Conservation (phyloP, 768 basidiomycete species). For the Lentinula sp. region DNA sequence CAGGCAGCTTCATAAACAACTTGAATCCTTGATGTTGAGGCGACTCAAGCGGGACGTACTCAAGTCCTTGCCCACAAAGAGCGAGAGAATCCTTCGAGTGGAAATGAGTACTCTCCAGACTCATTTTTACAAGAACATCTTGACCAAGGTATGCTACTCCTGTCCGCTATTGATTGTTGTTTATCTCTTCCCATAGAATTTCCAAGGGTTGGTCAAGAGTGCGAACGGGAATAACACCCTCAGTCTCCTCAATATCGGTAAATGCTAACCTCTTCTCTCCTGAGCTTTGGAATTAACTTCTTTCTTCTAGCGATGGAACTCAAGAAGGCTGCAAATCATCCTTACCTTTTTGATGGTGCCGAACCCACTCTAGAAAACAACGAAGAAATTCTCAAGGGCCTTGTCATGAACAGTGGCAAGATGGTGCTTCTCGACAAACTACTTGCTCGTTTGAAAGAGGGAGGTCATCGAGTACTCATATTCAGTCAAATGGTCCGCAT, state of each 20-base stretch:
- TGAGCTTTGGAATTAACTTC: constrained; percentile 4
- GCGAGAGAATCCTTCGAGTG: constrained; percentile 93
- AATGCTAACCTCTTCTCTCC: constrained; percentile 14
- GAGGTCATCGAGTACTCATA: constrained; percentile 95
- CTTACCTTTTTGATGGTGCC: constrained; percentile 95
- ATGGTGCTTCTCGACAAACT: constrained; percentile 98
- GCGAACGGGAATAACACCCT: constrained; percentile 87
- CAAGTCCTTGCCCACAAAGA: constrained; percentile 94
- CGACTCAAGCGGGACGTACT: constrained; percentile 95
- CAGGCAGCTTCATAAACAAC: constrained; percentile 89
- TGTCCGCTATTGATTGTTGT: constrained; percentile 1
- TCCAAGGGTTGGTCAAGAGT: constrained; percentile 85
- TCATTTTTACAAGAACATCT: constrained; percentile 97
- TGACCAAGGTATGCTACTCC: constrained; percentile 63
- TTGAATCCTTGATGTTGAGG: constrained; percentile 91
- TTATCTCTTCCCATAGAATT: constrained; percentile 55
- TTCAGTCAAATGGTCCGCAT: constrained; percentile 99
- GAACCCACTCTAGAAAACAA: constrained; percentile 54
- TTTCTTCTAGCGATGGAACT: constrained; percentile 81
- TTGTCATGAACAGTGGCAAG: constrained; percentile 98
- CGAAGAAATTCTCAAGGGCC: constrained; percentile 89
- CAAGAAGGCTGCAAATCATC: constrained; percentile 98
- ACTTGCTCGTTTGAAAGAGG: constrained; percentile 79
- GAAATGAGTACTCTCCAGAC: constrained; percentile 97
- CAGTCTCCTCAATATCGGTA: constrained; percentile 91